Conservation (phyloP, 805 yeast genomes). For the Sugiyamaella floridensis region DNA sequence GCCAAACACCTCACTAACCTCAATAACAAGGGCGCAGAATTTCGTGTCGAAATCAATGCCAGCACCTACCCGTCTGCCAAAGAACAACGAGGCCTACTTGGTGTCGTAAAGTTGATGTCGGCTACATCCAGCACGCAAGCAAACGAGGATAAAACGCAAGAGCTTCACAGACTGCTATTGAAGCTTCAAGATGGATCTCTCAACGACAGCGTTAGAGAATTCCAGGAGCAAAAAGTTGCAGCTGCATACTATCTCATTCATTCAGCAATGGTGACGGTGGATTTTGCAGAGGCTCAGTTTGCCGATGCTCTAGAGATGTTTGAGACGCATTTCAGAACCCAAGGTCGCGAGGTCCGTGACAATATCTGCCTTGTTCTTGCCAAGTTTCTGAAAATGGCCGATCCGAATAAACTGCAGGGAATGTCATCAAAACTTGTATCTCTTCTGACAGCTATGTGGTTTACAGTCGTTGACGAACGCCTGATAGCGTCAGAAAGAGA, state of each 20-base stretch:
- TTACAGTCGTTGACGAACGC: conserved; percentile 47
- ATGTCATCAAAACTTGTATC: not conserved
- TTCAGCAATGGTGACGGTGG: not conserved
- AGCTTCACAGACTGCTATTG: too few relatives aligned
- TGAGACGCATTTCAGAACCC: conserved; percentile 3
- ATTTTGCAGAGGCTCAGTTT: not conserved
- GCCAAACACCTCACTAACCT: too few relatives aligned
- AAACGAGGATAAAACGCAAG: too few relatives aligned
- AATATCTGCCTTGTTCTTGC: not conserved
- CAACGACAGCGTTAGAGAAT: too few relatives aligned
- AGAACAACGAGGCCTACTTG: too few relatives aligned
- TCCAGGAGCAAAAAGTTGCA: too few relatives aligned
- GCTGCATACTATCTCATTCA: too few relatives aligned
- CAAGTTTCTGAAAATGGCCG: not conserved
- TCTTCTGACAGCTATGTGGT: conserved; percentile 43
- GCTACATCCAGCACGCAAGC: too few relatives aligned
- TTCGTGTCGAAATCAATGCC: not conserved
- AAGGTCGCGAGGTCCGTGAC: conserved; percentile 1
- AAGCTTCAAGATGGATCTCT: too few relatives aligned
- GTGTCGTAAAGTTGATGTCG: too few relatives aligned
- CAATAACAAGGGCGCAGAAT: too few relatives aligned
- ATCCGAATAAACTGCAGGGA: not conserved
- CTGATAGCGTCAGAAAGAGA: conserved; percentile 58
- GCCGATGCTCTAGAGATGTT: not conserved
- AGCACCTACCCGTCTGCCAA: too few relatives aligned